Percentiles rank a stretch among this genome's conserved stretches.
Conservation (phyloP, 1,284 basidiomycete species). For the Sanghuangporus sanghuang region DNA sequence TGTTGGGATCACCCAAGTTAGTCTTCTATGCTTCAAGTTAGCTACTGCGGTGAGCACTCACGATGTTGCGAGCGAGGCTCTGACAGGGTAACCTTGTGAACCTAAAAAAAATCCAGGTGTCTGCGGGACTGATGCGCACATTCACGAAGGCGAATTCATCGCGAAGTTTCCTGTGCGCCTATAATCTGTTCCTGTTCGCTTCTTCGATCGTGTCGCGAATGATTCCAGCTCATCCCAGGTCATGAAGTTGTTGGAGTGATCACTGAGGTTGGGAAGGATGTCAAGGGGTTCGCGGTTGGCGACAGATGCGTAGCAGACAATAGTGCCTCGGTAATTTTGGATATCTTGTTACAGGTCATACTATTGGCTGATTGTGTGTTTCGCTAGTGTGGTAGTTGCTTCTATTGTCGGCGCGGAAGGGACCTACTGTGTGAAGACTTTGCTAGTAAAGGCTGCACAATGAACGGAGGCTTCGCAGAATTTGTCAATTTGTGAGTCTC, state of each 20-base stretch:
- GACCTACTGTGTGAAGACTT: conserved; percentile 55
- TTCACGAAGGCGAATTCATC: conserved; percentile 60
- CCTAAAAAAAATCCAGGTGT: conserved; percentile 28
- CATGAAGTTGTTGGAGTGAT: conserved; percentile 55
- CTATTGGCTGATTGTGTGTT: neutral
- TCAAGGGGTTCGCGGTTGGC: conserved; percentile 46
- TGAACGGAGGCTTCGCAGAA: conserved; percentile 55
- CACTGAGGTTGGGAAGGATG: conserved; percentile 47
- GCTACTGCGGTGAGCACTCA: conserved; percentile 5
- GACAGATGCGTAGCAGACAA: conserved; percentile 58
- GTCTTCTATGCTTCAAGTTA: conserved; percentile 1
- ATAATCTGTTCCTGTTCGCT: neutral
- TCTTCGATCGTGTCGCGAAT: conserved; percentile 1
- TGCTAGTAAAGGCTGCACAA: conserved; percentile 46
- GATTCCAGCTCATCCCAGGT: conserved; percentile 32
- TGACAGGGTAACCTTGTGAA: neutral
- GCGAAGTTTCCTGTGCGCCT: conserved; percentile 43
- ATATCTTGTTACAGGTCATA: neutral
- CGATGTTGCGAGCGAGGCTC: neutral
- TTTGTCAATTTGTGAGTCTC: conserved; percentile 45
- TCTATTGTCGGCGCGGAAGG: conserved; percentile 54
- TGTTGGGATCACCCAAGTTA: neutral
- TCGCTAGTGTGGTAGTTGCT: conserved; percentile 48
- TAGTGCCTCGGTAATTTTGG: conserved; percentile 34
- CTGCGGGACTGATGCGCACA: conserved; percentile 54